Percentiles rank a stretch among this genome's conserved stretches.
phyloP scores from a whole-genome alignment of 805 yeast genomes.

The Wickerhamomyces bovis region DNA sequence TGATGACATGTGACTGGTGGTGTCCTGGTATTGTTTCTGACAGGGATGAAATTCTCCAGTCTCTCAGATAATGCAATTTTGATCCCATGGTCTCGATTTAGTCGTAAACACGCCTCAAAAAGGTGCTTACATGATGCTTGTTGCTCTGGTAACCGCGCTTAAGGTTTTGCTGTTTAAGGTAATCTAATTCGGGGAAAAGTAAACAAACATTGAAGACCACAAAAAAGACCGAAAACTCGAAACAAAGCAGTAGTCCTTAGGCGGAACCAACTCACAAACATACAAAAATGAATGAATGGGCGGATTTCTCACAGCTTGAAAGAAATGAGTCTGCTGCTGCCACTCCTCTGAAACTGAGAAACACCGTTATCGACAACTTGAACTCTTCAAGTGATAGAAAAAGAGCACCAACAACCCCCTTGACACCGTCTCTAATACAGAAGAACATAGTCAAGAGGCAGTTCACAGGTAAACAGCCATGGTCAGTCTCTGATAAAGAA shows the following conservation, averaged over 20 bases:
- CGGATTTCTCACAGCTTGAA: constrained; percentile 10
- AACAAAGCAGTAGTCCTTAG: no score
- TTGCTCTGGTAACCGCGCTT: no score
- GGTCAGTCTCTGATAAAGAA: neutral
- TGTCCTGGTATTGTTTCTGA: constrained; percentile 34
- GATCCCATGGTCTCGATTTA: no score
- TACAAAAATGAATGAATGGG: constrained; percentile 4
- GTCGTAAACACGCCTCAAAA: no score
- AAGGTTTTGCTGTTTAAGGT: no score
- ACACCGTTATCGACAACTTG: constrained; percentile 13
- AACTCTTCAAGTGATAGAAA: constrained; percentile 11
- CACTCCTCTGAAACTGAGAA: constrained; percentile 18
- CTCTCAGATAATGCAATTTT: no score
- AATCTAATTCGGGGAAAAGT: no score
- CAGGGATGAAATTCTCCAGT: constrained; percentile 3
- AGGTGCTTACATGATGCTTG: no score
- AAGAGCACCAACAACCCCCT: constrained; percentile 24
- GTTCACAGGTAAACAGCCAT: neutral
- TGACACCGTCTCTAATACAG: constrained; percentile 23
- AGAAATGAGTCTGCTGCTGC: constrained; percentile 8
- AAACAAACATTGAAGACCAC: no score
- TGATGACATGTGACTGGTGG: constrained; percentile 16
- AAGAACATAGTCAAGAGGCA: constrained; percentile 20
- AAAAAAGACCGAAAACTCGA: no score
- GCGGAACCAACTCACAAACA: no score